Percentiles rank a stretch among this genome's conserved stretches.
These are phyloP conservation scores for Ambrosiella cleistominuta DNA, from an alignment of 2,329 filamentous ascomycete species.

Conservation along the genomic window DNA sequence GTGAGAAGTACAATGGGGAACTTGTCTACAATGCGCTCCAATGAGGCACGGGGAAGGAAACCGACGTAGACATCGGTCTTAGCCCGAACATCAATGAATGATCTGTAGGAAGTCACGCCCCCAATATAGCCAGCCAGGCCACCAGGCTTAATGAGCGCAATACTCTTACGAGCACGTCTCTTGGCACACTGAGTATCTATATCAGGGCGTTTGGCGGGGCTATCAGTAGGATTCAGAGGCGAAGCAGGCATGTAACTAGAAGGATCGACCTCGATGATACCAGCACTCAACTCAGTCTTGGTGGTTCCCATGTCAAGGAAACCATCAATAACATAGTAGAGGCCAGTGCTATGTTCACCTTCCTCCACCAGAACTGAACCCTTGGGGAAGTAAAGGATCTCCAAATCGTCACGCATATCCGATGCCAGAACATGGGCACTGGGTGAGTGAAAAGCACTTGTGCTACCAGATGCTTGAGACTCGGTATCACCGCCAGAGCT, in stretches of 20 bases:
- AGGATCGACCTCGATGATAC: slow-evolving; percentile 13
- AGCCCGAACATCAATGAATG: slow-evolving; percentile 89
- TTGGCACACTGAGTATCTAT: slow-evolving; percentile 27
- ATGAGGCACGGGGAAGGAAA: slow-evolving; percentile 66
- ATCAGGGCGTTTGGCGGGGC: slow-evolving; percentile 2
- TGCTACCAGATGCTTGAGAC: slow-evolving; percentile 56
- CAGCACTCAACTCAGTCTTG: slow-evolving; percentile 6
- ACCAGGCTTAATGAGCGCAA: slow-evolving; percentile 86
- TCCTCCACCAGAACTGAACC: slow-evolving; percentile 89
- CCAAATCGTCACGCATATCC: slow-evolving; percentile 79
- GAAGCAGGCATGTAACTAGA: slow-evolving; percentile 7
- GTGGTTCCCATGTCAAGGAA: slow-evolving; percentile 58
- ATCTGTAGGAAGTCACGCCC: slow-evolving; percentile 84
- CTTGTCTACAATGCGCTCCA: slow-evolving; percentile 82
- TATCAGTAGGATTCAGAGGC: not conserved
- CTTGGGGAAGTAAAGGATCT: slow-evolving; percentile 94
- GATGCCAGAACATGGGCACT: slow-evolving; percentile 51
- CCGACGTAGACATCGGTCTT: slow-evolving; percentile 98
- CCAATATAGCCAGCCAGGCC: slow-evolving; percentile 88
- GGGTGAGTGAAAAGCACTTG: slow-evolving; percentile 41
- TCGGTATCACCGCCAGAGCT: slow-evolving; percentile 62
- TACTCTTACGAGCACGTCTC: slow-evolving; percentile 40
- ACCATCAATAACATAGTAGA: slow-evolving; percentile 96
- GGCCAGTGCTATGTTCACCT: slow-evolving; percentile 83
- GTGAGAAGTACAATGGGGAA: slow-evolving; percentile 87